Conservation (phyloP, 1,284 basidiomycete genomes). For the Tremellales sp. region DNA sequence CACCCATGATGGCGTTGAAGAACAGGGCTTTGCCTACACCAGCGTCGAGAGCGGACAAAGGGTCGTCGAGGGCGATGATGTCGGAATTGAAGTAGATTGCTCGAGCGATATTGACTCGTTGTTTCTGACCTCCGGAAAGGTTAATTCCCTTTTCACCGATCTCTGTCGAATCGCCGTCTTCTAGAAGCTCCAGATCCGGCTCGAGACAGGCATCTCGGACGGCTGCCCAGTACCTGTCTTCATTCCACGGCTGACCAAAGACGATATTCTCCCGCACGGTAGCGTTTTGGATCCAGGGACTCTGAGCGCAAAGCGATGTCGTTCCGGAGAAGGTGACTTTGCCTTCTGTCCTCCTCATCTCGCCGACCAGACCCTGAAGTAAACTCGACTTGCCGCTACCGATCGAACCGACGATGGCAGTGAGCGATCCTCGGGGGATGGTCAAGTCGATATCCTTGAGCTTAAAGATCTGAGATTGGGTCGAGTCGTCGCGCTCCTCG, state of each 20-base stretch:
- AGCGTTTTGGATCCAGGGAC: constrained; percentile 73
- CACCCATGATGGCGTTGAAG: constrained; percentile 71
- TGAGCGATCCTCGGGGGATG: constrained; percentile 67
- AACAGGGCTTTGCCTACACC: constrained; percentile 83
- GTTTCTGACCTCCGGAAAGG: constrained; percentile 45
- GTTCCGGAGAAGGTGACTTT: constrained; percentile 62
- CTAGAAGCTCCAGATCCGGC: constrained; percentile 72
- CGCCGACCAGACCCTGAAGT: constrained; percentile 68
- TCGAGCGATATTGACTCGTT: constrained; percentile 62
- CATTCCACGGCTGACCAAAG: constrained; percentile 76
- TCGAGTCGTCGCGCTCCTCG: constrained; percentile 26
- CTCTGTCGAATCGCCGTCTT: constrained; percentile 78
- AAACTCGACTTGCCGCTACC: constrained; percentile 62
- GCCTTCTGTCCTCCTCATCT: constrained; percentile 65
- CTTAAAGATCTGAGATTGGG: constrained; percentile 60
- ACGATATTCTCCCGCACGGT: constrained; percentile 73
- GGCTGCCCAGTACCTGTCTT: constrained; percentile 71
- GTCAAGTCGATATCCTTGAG: constrained; percentile 60
- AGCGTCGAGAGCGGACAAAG: constrained; percentile 72
- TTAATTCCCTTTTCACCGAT: constrained; percentile 75
- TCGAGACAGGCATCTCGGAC: constrained; percentile 70
- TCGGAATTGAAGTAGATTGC: constrained; percentile 81
- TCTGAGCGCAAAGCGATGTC: constrained; percentile 71
- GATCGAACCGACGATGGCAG: constrained; percentile 72
- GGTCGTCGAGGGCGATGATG: constrained; percentile 82